Percentiles rank a stretch among this genome's conserved stretches.
phyloP scores from a whole-genome alignment of 257 asterid species.

The Rauvolfia tetraphylla region DNA sequence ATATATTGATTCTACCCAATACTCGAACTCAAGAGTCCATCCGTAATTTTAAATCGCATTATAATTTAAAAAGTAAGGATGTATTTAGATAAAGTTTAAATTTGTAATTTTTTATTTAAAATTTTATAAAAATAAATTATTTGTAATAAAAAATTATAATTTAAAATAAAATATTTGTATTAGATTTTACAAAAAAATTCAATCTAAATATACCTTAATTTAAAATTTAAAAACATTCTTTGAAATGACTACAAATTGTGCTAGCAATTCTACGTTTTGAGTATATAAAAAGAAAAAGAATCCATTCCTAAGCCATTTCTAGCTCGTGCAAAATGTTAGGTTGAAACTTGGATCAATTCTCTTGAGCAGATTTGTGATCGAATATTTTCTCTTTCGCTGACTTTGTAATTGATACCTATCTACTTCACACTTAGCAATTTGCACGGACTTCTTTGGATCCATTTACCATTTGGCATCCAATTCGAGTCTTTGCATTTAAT shows the following conservation, averaged over 20 bases:
- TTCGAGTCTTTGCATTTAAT: no score
- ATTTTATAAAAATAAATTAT: no score
- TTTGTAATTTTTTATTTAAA: no score
- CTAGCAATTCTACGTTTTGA: background rate
- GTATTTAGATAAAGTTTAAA: no score
- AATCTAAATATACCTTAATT: no score
- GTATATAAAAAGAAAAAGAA: background rate
- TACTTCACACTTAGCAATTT: background rate
- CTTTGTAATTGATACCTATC: slow-evolving; percentile 3
- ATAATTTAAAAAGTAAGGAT: no score
- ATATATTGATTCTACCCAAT: background rate
- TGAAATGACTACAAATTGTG: no score
- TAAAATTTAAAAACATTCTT: no score
- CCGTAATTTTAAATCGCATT: no score
- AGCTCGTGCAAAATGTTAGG: background rate
- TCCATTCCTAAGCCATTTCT: background rate
- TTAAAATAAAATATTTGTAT: no score
- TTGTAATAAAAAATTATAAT: no score
- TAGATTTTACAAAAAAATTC: no score
- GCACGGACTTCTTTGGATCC: background rate
- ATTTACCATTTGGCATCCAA: background rate
- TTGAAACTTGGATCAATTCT: background rate
- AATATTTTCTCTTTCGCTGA: background rate
- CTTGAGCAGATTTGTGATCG: background rate
- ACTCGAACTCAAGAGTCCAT: background rate